These are phyloP conservation scores for Clonostachys rhizophaga DNA, from an alignment of 2,329 filamentous ascomycete species.

Conservation along the genomic window DNA sequence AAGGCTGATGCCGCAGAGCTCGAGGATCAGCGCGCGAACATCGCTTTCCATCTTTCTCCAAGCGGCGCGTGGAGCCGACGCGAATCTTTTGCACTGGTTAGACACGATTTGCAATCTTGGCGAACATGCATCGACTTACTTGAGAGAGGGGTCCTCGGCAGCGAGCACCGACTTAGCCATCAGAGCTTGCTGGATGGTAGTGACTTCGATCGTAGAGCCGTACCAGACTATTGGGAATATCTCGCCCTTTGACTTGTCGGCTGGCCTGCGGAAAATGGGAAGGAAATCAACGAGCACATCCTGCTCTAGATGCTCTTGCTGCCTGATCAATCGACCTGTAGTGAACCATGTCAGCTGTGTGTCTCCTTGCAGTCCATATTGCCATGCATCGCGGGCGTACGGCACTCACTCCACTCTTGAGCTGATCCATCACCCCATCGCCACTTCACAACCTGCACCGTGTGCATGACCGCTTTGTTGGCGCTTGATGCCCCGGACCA, in stretches of 20 bases:
- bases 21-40: slow-evolving; percentile 26
- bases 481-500: slow-evolving; percentile 26
- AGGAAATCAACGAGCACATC: slow-evolving; percentile 20
- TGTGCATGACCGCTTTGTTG: slow-evolving; percentile 33
- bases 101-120: neutral
- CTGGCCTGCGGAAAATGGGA: slow-evolving; percentile 24
- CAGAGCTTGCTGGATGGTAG: slow-evolving; percentile 31
- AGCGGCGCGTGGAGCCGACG: slow-evolving; percentile 16
- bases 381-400: slow-evolving; percentile 13
- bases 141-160: slow-evolving; percentile 29
- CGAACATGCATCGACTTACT: slow-evolving; percentile 10
- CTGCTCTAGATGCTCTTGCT: slow-evolving; percentile 26
- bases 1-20: slow-evolving; percentile 32
- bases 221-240: slow-evolving; percentile 35
- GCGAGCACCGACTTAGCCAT: slow-evolving; percentile 31
- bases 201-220: slow-evolving; percentile 29
- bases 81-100: slow-evolving; percentile 8
- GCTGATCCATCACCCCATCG: slow-evolving; percentile 26
- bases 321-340: slow-evolving; percentile 24
- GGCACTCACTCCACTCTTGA: slow-evolving; percentile 22
- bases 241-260: slow-evolving; percentile 27
- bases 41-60: slow-evolving; percentile 30
- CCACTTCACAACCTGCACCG: slow-evolving; percentile 33
- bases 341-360: neutral
- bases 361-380: no score